A percentile compares a stretch with the other conserved stretches of the same genome.
These are phyloP conservation scores for Annulohypoxylon moriforme DNA, from an alignment of 495 filamentous ascomycete genomes.

Conservation along the genomic window DNA sequence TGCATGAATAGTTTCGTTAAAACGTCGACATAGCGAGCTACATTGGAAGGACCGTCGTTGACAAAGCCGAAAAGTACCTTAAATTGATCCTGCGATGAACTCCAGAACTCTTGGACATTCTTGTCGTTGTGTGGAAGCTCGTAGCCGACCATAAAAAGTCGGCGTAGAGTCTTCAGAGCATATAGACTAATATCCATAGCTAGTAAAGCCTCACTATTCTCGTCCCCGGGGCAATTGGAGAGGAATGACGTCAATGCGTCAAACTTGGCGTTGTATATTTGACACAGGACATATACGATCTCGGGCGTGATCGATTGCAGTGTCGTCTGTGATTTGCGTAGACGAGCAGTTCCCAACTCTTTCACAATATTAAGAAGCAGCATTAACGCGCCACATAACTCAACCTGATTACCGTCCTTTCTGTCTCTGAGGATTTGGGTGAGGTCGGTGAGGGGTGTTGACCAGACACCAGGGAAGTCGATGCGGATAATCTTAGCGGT, in stretches of 20 bases:
- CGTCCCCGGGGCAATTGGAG: constrained; percentile 58
- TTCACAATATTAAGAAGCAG: constrained; percentile 88
- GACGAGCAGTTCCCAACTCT: constrained; percentile 82
- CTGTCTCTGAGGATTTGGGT: constrained; percentile 67
- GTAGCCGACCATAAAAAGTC: constrained; percentile 84
- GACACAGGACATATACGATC: constrained; percentile 78
- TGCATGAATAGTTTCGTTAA: constrained; percentile 90
- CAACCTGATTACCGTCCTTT: constrained; percentile 58
- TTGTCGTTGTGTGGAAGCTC: constrained; percentile 81
- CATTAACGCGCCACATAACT: constrained; percentile 76
- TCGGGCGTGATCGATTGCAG: constrained; percentile 82
- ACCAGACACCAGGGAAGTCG: constrained; percentile 90
- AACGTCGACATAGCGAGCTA: constrained; percentile 58
- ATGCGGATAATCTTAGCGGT: constrained; percentile 87
- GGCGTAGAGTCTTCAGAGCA: constrained; percentile 80
- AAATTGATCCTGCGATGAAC: constrained; percentile 74
- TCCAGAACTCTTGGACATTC: constrained; percentile 82
- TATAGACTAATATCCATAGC: constrained; percentile 79
- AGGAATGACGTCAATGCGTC: constrained; percentile 75
- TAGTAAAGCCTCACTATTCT: constrained; percentile 70
- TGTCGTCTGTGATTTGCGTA: constrained; percentile 74
- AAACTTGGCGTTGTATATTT: constrained; percentile 80
- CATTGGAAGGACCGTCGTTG: constrained; percentile 60
- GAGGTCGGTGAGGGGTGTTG: constrained; percentile 66
- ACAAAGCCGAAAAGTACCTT: constrained; percentile 70